Percentiles rank a stretch among this genome's conserved stretches.
These are phyloP conservation scores for Cornus suecica DNA, from an alignment of 148 eudicot species.

Conservation along the genomic window DNA sequence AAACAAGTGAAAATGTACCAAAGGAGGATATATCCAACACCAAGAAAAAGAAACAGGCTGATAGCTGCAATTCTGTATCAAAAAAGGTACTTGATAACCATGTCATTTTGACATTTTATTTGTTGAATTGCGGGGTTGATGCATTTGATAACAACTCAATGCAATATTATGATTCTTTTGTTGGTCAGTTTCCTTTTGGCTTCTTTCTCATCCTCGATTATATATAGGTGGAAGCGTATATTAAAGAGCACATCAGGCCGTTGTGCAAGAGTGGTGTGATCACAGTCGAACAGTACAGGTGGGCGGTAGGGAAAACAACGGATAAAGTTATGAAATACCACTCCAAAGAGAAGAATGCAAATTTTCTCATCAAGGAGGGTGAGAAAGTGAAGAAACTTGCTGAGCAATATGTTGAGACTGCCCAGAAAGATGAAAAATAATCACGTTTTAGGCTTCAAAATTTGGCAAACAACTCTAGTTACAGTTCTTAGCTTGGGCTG, in stretches of 20 bases:
- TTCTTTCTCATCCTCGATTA: neutral
- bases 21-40: constrained; percentile 26
- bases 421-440: constrained; percentile 47
- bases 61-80: constrained; percentile 33
- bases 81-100: constrained; percentile 54
- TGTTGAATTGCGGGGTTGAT: neutral
- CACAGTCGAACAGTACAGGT: constrained; percentile 75
- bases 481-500: no score
- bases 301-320: constrained; percentile 77
- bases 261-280: constrained; percentile 92
- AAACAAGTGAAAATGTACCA: constrained; percentile 30
- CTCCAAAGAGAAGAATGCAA: constrained; percentile 72
- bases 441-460: neutral
- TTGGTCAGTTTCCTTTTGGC: neutral
- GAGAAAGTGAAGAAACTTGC: constrained; percentile 88
- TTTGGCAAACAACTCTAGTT: no score
- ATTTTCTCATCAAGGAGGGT: constrained; percentile 78
- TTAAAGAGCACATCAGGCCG: constrained; percentile 96
- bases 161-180: neutral
- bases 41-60: constrained; percentile 32
- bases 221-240: constrained; percentile 79
- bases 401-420: constrained; percentile 78
- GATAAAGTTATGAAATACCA: constrained; percentile 88
- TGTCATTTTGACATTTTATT: neutral
- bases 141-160: neutral